These are phyloP conservation scores for Exophiala xenobiotica DNA, from an alignment of 2,329 filamentous ascomycete species.

Conservation along the genomic window DNA sequence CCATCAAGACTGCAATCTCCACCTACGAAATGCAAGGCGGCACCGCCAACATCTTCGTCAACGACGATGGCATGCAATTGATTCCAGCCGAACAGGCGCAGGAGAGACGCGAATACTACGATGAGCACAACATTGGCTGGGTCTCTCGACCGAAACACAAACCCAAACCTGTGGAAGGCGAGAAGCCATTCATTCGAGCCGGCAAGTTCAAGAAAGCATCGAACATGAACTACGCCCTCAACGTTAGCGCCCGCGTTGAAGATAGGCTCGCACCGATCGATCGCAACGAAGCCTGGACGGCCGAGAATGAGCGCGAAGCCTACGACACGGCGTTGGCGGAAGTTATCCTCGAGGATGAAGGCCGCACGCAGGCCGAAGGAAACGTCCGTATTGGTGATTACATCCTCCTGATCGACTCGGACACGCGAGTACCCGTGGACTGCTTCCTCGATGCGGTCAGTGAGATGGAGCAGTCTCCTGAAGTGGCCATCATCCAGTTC, in stretches of 20 bases:
- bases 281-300: conserved; percentile 30
- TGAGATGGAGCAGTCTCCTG: conserved; percentile 68
- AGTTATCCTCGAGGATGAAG: conserved; percentile 55
- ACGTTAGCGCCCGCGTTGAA: conserved; percentile 62
- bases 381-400: conserved; percentile 84
- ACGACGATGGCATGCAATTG: conserved; percentile 42
- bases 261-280: conserved; percentile 47
- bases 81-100: conserved; percentile 44
- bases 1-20: conserved; percentile 58
- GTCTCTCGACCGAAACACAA: conserved; percentile 52
- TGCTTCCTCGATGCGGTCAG: conserved; percentile 68
- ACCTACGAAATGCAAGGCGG: conserved; percentile 56
- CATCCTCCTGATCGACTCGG: conserved; percentile 67
- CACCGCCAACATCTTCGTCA: conserved; percentile 40
- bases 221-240: conserved; percentile 72
- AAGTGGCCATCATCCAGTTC: conserved; percentile 71
- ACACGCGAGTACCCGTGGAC: conserved; percentile 67
- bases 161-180: conserved; percentile 39
- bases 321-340: conserved; percentile 53
- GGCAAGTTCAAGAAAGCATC: conserved; percentile 73
- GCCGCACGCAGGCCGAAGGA: conserved; percentile 67
- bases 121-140: conserved; percentile 52
- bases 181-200: conserved; percentile 38
- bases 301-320: conserved; percentile 41
- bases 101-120: conserved; percentile 49